A percentile compares a stretch with the other conserved stretches of the same genome.
These are phyloP conservation scores for Akanthomyces muscarius DNA, from an alignment of 2,329 filamentous ascomycete species.

Conservation along the genomic window DNA sequence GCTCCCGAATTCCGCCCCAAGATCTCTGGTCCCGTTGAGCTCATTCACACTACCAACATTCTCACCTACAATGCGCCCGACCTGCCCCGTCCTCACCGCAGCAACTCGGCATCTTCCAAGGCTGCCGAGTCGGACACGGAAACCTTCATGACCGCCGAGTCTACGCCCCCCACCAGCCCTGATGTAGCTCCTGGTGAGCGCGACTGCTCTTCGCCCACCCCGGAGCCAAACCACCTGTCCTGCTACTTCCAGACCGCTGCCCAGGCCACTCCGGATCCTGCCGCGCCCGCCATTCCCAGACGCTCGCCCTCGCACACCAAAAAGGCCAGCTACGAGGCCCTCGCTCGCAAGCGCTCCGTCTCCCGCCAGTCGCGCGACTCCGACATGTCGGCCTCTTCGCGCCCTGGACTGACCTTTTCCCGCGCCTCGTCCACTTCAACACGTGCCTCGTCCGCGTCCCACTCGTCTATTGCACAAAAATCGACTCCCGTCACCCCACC, in stretches of 20 bases:
- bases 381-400: conserved; percentile 50
- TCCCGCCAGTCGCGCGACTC: conserved; percentile 56
- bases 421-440: conserved; percentile 55
- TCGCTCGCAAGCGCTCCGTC: conserved; percentile 63
- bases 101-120: conserved; percentile 45
- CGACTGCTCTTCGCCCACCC: conserved; percentile 51
- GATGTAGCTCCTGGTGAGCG: conserved; percentile 56
- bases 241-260: conserved; percentile 58
- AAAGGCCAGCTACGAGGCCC: conserved; percentile 68
- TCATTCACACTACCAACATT: conserved; percentile 94
- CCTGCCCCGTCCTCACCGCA: conserved; percentile 53
- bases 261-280: conserved; percentile 39
- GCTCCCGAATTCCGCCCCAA: conserved; percentile 52
- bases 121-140: conserved; percentile 71
- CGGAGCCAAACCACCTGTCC: conserved; percentile 63
- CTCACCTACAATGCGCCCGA: conserved; percentile 92
- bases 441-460: conserved; percentile 46
- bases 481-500: conserved; percentile 21
- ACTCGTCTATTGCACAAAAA: conserved; percentile 33
- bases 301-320: conserved; percentile 86
- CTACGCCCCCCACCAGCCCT: conserved; percentile 65
- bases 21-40: conserved; percentile 83
- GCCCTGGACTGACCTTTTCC: conserved; percentile 53
- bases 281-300: conserved; percentile 66
- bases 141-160: conserved; percentile 38